phyloP scores from a whole-genome alignment of 176 grass and related monocot genomes.

The Musa beccarii region DNA sequence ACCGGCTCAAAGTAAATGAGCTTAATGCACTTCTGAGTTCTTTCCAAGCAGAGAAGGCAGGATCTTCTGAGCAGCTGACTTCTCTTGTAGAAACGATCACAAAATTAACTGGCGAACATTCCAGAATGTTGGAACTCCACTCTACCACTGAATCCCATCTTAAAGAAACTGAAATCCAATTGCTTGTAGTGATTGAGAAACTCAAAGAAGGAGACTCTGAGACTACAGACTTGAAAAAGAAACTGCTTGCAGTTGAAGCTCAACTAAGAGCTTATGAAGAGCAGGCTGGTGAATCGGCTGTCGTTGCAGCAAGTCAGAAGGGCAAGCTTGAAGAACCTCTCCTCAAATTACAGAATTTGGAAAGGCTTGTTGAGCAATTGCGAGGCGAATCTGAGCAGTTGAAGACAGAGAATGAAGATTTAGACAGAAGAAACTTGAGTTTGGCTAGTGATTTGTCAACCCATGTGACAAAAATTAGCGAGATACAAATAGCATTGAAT shows the following conservation, averaged over 20 bases:
- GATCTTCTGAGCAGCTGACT: constrained; percentile 26
- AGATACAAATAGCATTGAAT: neutral
- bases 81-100: constrained; percentile 32
- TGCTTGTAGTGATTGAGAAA: constrained; percentile 25
- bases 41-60: constrained; percentile 36
- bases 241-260: neutral
- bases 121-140: constrained; percentile 32
- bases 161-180: constrained; percentile 32
- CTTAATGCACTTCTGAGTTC: neutral
- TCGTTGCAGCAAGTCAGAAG: neutral
- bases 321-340: neutral
- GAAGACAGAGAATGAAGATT: neutral
- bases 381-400: neutral
- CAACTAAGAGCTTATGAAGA: neutral
- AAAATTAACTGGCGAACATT: constrained; percentile 35
- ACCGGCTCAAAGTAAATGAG: neutral
- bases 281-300: neutral
- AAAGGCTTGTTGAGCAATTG: neutral
- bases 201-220: constrained; percentile 51
- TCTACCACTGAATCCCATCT: constrained; percentile 31
- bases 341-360: neutral
- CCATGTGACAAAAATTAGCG: neutral
- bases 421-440: neutral
- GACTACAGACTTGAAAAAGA: constrained; percentile 48
- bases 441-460: neutral